Evolutionary conservation across 2,329 filamentous ascomycete species (phyloP).

Genomic region (Xylariaceae sp.): DNA sequence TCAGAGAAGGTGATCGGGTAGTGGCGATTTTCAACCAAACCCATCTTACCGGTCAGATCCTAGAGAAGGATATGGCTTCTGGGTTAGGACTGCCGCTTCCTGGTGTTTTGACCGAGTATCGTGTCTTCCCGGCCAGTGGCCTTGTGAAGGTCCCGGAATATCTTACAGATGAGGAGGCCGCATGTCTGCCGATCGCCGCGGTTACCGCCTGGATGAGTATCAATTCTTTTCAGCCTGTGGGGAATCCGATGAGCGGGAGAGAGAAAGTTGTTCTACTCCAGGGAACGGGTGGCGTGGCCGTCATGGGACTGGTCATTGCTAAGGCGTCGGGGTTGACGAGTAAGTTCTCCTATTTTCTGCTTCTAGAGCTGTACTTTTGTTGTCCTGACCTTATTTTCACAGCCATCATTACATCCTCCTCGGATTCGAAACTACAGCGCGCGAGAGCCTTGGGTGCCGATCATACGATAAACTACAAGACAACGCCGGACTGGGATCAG

Average conservation of each 20-base stretch:
- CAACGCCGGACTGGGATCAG: conserved; percentile 50
- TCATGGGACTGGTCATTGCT: conserved; percentile 53
- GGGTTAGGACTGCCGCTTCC: conserved; percentile 60
- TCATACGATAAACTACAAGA: conserved; percentile 53
- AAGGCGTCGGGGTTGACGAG: conserved; percentile 50
- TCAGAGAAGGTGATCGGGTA: conserved; percentile 62
- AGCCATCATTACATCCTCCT: conserved; percentile 34
- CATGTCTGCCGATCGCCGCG: conserved; percentile 58
- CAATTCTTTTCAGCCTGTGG: conserved; percentile 57
- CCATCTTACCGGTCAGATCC: conserved; percentile 58
- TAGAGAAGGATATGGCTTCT: conserved; percentile 50
- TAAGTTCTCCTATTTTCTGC: conserved; percentile 22
- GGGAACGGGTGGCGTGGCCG: conserved; percentile 53
- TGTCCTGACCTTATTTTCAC: not conserved
- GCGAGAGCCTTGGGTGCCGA: conserved; percentile 51
- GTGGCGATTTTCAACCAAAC: conserved; percentile 61
- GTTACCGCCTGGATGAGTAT: conserved; percentile 66
- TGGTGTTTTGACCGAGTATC: conserved; percentile 58
- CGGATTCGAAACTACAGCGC: conserved; percentile 47
- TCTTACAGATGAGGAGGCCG: conserved; percentile 57
- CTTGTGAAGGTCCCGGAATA: conserved; percentile 57
- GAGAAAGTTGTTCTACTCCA: conserved; percentile 49
- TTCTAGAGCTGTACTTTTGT: not conserved
- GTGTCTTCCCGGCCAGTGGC: conserved; percentile 55
- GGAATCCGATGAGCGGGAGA: conserved; percentile 44